Base-by-base conservation (phyloP, 192 early-diverging fungal genomes). In the Bifiguratus adelaidae region DNA sequence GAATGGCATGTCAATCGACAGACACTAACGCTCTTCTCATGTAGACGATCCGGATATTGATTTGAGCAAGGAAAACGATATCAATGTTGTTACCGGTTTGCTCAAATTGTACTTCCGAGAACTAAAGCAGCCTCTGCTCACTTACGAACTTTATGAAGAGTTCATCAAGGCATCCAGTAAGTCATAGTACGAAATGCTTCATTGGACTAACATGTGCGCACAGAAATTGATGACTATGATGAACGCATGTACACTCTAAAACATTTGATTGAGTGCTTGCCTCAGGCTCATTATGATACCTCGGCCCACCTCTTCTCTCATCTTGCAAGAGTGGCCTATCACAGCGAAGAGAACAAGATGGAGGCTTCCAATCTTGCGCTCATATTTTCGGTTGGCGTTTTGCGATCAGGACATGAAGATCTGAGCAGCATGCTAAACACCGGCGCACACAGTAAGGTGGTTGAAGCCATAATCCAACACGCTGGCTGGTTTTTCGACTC, bases 291-390 rank as follows among this genome's bases (percentile, higher is more conserved):
- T 36, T 67, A 67, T 43, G 51, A 60, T 28, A 82, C 82, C 7
- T 61, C 85, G 21, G 57, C 71, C 30, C 76, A 66, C 41, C 41
- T 88, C 45, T 79, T 88, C 72, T 55, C 45, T 32, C 85, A 88
- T 34, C 50, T 83, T 45, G 68, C 73, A 38, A 70, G 62, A 0
- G 78, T 96, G 2, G 63, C 85, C 11, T 52, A 70, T 19, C 55
- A 85, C 28, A 72, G 81, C 29, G 57, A 66, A 18, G 63, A 71
- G 13, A 97, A 94, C 63, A 91, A 90, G 48, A 97, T 97, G 93
- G 82, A 83, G 16, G 58, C 89, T 20, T 83, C 86, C 20, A 97
- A 95, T 49, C 60, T 97, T 44, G 81, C 88, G 15, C 81, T 93
- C 22, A 85, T 93, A 25, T 93, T 97, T 71, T 85, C 81, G 5